Conservation (phyloP, 805 yeast species). For the Hanseniaspora mollemarum region DNA sequence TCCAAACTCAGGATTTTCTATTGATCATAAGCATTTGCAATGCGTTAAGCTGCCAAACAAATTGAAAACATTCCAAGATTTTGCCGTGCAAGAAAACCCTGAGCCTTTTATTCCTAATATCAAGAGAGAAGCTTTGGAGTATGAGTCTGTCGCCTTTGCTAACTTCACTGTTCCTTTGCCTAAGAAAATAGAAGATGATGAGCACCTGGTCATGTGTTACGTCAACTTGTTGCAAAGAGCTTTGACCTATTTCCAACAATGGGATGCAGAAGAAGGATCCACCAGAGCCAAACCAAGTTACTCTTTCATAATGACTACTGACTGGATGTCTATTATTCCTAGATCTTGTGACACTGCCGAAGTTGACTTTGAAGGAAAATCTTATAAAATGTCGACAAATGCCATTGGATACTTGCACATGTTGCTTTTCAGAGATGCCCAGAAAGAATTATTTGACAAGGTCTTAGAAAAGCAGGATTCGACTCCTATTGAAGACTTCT, state of each 20-base stretch:
- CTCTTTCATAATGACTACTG: constrained; percentile 68
- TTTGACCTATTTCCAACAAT: constrained; percentile 53
- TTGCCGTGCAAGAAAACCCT: constrained; percentile 32
- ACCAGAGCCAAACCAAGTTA: constrained; percentile 42
- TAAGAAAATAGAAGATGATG: constrained; percentile 35
- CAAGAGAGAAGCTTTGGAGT: constrained; percentile 49
- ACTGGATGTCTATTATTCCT: constrained; percentile 83
- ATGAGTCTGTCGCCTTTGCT: constrained; percentile 58
- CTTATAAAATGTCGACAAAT: constrained; percentile 53
- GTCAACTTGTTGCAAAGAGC: constrained; percentile 61
- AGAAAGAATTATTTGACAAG: constrained; percentile 26
- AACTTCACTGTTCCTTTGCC: constrained; percentile 68
- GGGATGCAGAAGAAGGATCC: constrained; percentile 27
- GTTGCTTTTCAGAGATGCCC: constrained; percentile 59
- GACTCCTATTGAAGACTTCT: constrained; percentile 36
- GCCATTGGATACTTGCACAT: constrained; percentile 74
- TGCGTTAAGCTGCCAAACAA: constrained; percentile 58
- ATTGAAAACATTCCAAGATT: constrained; percentile 49
- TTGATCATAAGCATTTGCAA: constrained; percentile 86
- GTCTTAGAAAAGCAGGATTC: constrained; percentile 29
- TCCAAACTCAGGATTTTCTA: constrained; percentile 82
- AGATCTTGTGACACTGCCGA: constrained; percentile 31
- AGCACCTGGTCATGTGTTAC: constrained; percentile 54
- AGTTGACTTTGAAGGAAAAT: constrained; percentile 7
- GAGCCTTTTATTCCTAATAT: constrained; percentile 45